Conservation (phyloP, 2,329 filamentous ascomycete species). For the Arthroderma sp. region DNA sequence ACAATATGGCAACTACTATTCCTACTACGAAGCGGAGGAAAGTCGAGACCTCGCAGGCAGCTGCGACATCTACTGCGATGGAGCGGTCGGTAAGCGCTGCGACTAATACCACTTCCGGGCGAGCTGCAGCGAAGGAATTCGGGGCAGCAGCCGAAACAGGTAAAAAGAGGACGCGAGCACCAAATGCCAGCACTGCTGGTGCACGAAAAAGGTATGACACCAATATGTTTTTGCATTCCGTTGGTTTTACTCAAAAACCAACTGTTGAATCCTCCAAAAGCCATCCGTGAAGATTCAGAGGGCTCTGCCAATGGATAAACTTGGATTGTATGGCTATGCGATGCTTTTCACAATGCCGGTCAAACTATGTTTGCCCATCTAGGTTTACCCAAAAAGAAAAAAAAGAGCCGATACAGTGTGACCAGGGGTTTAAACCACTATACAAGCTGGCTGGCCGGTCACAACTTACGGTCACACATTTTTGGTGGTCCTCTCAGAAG, state of each 20-base stretch:
- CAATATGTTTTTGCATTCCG: background rate
- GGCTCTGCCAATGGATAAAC: too few species aligned
- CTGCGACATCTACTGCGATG: conserved; percentile 21
- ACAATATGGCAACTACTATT: conserved; percentile 15
- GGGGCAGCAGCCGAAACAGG: conserved; percentile 52
- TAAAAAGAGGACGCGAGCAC: conserved; percentile 62
- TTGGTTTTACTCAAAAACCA: background rate
- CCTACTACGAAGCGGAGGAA: conserved; percentile 62
- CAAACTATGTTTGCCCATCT: too few species aligned
- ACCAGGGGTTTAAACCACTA: too few species aligned
- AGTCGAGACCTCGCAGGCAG: conserved; percentile 51
- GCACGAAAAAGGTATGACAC: conserved; percentile 60
- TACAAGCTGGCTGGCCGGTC: too few species aligned
- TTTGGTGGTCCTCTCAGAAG: too few species aligned
- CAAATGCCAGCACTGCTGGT: conserved; percentile 45
- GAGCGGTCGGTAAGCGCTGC: conserved; percentile 28
- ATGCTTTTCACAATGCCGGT: too few species aligned
- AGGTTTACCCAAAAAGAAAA: too few species aligned
- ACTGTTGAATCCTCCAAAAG: conserved; percentile 1
- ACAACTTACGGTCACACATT: too few species aligned
- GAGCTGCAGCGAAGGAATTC: conserved; percentile 40
- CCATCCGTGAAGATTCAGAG: too few species aligned
- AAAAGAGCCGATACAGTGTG: too few species aligned
- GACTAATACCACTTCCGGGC: conserved; percentile 18
- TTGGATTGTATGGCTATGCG: too few species aligned